A percentile compares a stretch with the other conserved stretches of the same genome.
These are phyloP conservation scores for Heliamphora exappendiculata DNA, from an alignment of 148 eudicot species.

Conservation along the genomic window DNA sequence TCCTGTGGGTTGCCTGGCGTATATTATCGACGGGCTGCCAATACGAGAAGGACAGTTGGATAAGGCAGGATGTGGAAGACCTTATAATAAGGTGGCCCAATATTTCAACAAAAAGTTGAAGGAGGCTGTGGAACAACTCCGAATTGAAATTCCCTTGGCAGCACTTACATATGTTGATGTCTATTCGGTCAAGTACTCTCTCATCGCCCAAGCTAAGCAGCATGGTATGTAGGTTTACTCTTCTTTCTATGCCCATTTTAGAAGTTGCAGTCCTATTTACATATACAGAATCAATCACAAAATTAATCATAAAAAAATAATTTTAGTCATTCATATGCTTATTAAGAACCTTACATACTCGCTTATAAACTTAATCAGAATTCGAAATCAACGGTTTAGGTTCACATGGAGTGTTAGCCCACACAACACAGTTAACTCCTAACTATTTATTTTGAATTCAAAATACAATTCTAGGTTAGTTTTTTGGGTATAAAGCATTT, in stretches of 20 bases:
- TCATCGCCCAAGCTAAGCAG: constrained; percentile 45
- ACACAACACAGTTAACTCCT: too few relatives aligned
- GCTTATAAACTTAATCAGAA: too few relatives aligned
- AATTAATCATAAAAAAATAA: too few relatives aligned
- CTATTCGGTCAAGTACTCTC: constrained; percentile 58
- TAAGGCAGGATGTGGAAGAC: constrained; percentile 47
- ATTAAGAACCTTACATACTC: too few relatives aligned
- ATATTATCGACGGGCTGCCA: constrained; percentile 48
- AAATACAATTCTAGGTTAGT: too few relatives aligned
- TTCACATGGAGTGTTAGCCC: too few relatives aligned
- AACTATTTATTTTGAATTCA: too few relatives aligned
- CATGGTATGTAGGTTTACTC: constrained; percentile 39
- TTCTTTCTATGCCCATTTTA: neutral
- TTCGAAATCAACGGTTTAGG: too few relatives aligned
- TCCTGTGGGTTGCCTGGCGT: constrained; percentile 80
- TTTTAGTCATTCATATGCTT: too few relatives aligned
- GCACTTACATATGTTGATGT: constrained; percentile 78
- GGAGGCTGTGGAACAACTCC: constrained; percentile 42
- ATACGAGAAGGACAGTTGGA: constrained; percentile 56
- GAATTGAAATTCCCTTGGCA: constrained; percentile 47
- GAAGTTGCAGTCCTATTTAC: too few relatives aligned
- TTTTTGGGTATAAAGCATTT: too few relatives aligned
- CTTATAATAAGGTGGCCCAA: constrained; percentile 64
- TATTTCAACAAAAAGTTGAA: constrained; percentile 52
- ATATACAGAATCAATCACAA: too few relatives aligned